Evolutionary conservation across 768 basidiomycete genomes (phyloP).

Genomic region (Sporobolomyces phaffii): DNA sequence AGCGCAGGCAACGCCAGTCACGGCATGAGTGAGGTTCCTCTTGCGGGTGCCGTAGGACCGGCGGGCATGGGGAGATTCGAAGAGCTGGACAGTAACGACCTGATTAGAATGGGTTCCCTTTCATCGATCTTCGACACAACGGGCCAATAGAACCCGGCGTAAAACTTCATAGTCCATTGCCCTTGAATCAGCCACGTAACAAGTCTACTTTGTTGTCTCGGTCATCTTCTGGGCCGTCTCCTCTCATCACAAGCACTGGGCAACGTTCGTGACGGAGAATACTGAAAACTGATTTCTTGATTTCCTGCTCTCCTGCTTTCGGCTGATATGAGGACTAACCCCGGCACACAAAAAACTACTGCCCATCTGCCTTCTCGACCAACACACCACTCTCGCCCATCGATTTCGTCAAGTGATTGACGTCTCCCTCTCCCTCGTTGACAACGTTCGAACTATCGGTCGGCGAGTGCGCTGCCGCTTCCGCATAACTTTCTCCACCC

Average conservation of each 20-base stretch:
- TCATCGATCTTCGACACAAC: not conserved
- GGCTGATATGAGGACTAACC: too few relatives aligned
- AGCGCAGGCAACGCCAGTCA: too few relatives aligned
- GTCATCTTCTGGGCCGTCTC: too few relatives aligned
- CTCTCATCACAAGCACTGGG: too few relatives aligned
- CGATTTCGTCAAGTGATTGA: conserved; percentile 7
- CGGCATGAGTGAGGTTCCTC: not conserved
- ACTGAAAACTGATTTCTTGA: too few relatives aligned
- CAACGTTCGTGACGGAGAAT: too few relatives aligned
- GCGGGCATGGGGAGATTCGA: not conserved
- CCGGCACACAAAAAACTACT: not conserved
- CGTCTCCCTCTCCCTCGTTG: conserved; percentile 4
- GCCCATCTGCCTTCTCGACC: not conserved
- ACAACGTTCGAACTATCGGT: not conserved
- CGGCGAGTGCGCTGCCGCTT: not conserved
- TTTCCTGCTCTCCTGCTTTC: too few relatives aligned
- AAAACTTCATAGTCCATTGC: too few relatives aligned
- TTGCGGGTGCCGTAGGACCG: not conserved
- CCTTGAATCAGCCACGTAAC: too few relatives aligned
- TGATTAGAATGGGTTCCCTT: not conserved
- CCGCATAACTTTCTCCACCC: conserved; percentile 1
- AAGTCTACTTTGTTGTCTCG: too few relatives aligned
- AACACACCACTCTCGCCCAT: conserved; percentile 9
- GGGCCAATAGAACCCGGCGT: too few relatives aligned
- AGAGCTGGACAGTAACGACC: not conserved